A percentile compares a stretch with the other conserved stretches of the same genome.
Conservation (phyloP, 2,329 filamentous ascomycete species). For the Cercospora citrullina region DNA sequence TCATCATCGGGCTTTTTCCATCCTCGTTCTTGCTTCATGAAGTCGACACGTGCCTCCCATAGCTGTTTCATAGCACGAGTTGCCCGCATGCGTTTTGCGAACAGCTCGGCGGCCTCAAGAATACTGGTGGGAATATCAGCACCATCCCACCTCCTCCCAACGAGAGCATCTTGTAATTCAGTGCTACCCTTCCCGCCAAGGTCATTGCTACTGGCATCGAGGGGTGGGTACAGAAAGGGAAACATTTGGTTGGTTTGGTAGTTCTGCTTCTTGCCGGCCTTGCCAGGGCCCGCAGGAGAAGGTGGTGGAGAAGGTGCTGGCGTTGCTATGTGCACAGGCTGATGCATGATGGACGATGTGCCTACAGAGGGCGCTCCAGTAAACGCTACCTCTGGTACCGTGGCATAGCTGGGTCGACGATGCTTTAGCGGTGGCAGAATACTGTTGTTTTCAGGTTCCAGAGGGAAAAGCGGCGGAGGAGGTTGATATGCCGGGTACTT, state of each 20-base stretch:
- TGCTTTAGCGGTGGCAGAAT: slow-evolving; percentile 83
- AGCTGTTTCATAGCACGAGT: slow-evolving; percentile 87
- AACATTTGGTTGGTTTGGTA: slow-evolving; percentile 99
- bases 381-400: slow-evolving; percentile 38
- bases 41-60: slow-evolving; percentile 90
- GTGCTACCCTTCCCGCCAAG: slow-evolving; percentile 86
- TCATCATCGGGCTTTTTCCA: slow-evolving; percentile 63
- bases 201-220: slow-evolving; percentile 84
- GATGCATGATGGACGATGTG: slow-evolving; percentile 77
- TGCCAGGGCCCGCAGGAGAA: slow-evolving; percentile 78
- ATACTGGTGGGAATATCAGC: slow-evolving; percentile 93
- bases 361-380: slow-evolving; percentile 52
- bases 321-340: slow-evolving; percentile 97
- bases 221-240: slow-evolving; percentile 92
- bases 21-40: slow-evolving; percentile 87
- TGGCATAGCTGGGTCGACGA: slow-evolving; percentile 54
- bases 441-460: slow-evolving; percentile 88
- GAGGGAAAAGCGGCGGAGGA: slow-evolving; percentile 75
- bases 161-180: slow-evolving; percentile 74
- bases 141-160: slow-evolving; percentile 88
- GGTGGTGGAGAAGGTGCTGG: slow-evolving; percentile 94
- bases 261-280: slow-evolving; percentile 96
- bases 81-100: slow-evolving; percentile 86
- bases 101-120: slow-evolving; percentile 88
- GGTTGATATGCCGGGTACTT: slow-evolving; percentile 98